phyloP scores from a whole-genome alignment of 805 yeast genomes.

The Saccharomycopsis sp. region DNA sequence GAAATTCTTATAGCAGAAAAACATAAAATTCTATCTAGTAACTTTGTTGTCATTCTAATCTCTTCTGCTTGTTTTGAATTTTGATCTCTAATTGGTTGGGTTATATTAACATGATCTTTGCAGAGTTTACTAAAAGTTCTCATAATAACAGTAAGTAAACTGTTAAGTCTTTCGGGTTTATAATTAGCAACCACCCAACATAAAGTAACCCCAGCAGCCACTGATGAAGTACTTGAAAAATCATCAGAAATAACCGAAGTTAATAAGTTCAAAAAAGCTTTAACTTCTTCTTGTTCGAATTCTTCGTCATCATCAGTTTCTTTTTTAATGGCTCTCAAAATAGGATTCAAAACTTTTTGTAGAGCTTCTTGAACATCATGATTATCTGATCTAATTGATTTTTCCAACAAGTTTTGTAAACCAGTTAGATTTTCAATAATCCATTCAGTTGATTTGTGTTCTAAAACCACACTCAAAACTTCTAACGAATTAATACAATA shows the following conservation, averaged over 20 bases:
- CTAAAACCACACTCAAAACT: conserved; percentile 73
- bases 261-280: conserved; percentile 49
- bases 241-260: conserved; percentile 71
- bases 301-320: conserved; percentile 40
- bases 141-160: conserved; percentile 67
- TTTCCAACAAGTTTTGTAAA: conserved; percentile 72
- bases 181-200: conserved; percentile 78
- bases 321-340: conserved; percentile 53
- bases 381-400: conserved; percentile 72
- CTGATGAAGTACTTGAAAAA: conserved; percentile 46
- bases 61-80: conserved; percentile 37
- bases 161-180: conserved; percentile 64
- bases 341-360: conserved; percentile 61
- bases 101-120: conserved; percentile 67
- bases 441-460: conserved; percentile 75
- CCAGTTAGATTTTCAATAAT: conserved; percentile 58
- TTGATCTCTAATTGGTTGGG: no score
- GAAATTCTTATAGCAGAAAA: conserved; percentile 75
- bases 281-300: conserved; percentile 43
- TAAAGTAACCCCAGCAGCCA: conserved; percentile 78
- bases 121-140: conserved; percentile 82
- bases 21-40: conserved; percentile 66
- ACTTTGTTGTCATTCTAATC: conserved; percentile 66
- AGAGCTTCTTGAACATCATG: conserved; percentile 80
- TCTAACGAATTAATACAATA: conserved; percentile 86